phyloP scores from a whole-genome alignment of 148 eudicot genomes.

The Spergularia marina region DNA sequence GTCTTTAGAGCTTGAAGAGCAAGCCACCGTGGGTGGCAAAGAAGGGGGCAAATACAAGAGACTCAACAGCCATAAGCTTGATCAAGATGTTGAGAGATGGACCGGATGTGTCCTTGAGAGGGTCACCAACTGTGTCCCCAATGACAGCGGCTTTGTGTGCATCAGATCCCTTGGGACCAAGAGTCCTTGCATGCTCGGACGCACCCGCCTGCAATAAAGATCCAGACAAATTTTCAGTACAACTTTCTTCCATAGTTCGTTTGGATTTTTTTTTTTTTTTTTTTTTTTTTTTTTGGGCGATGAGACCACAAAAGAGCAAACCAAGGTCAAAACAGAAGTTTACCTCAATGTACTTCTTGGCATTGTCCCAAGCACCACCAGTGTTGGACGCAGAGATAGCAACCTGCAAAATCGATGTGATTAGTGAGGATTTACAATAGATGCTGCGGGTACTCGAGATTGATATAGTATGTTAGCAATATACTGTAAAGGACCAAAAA shows the following conservation, averaged over 20 bases:
- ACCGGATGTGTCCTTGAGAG: constrained; percentile 94
- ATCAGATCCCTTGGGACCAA: constrained; percentile 88
- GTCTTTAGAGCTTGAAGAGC: constrained; percentile 69
- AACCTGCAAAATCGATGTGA: constrained; percentile 43
- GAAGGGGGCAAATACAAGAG: constrained; percentile 93
- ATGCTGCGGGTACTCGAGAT: background rate
- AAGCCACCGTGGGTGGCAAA: constrained; percentile 89
- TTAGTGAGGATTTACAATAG: background rate
- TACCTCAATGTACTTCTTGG: constrained; percentile 91
- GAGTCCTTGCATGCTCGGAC: constrained; percentile 67
- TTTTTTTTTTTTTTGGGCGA: too few relatives aligned
- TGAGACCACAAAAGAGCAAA: too few relatives aligned
- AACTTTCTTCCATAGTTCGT: background rate
- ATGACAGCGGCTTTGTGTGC: constrained; percentile 93
- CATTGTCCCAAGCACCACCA: constrained; percentile 94
- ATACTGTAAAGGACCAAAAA: background rate
- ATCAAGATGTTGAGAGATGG: constrained; percentile 88
- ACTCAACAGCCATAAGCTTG: constrained; percentile 97
- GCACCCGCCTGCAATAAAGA: constrained; percentile 60
- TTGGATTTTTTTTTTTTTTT: background rate
- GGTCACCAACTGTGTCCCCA: constrained; percentile 92
- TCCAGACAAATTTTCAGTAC: background rate
- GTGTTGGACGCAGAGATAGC: constrained; percentile 94
- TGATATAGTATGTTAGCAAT: background rate
- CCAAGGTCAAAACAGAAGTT: background rate